Evolutionary conservation across 2,329 filamentous ascomycete species (phyloP).

Genomic region (Botrytis hyacinthi): DNA sequence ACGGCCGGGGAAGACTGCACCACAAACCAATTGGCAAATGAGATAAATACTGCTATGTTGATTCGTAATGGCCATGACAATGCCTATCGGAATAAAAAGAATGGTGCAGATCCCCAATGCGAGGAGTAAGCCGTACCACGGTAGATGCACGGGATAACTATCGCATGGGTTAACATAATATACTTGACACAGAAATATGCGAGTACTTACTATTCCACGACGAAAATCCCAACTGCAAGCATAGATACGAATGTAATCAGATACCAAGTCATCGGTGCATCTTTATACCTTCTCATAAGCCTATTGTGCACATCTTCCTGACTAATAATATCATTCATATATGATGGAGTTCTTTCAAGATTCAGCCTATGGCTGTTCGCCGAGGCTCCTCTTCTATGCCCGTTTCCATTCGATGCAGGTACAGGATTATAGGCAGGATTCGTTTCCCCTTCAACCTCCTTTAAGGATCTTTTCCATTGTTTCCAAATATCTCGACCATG

Average conservation of each 20-base stretch:
- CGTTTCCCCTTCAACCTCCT: slow-evolving; percentile 55
- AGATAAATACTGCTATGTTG: slow-evolving; percentile 85
- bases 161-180: neutral
- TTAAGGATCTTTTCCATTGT: slow-evolving; percentile 69
- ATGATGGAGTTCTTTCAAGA: slow-evolving; percentile 43
- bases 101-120: slow-evolving; percentile 74
- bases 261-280: slow-evolving; percentile 82
- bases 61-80: slow-evolving; percentile 91
- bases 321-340: slow-evolving; percentile 54
- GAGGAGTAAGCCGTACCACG: slow-evolving; percentile 82
- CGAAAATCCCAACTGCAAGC: slow-evolving; percentile 75
- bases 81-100: slow-evolving; percentile 87
- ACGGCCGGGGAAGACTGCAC: slow-evolving; percentile 76
- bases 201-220: slow-evolving; percentile 72
- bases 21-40: slow-evolving; percentile 82
- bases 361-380: slow-evolving; percentile 22
- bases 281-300: slow-evolving; percentile 77
- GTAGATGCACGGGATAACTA: slow-evolving; percentile 75
- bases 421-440: slow-evolving; percentile 55
- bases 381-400: slow-evolving; percentile 15
- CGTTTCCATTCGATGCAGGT: slow-evolving; percentile 20
- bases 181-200: neutral
- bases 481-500: slow-evolving; percentile 79
- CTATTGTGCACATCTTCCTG: slow-evolving; percentile 81
- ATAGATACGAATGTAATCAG: slow-evolving; percentile 71